Evolutionary conservation across 164 flowering plant genomes (phyloP), one percentile per base, ranked within the genome.

Genomic region (Tinospora cordifolia): DNA sequence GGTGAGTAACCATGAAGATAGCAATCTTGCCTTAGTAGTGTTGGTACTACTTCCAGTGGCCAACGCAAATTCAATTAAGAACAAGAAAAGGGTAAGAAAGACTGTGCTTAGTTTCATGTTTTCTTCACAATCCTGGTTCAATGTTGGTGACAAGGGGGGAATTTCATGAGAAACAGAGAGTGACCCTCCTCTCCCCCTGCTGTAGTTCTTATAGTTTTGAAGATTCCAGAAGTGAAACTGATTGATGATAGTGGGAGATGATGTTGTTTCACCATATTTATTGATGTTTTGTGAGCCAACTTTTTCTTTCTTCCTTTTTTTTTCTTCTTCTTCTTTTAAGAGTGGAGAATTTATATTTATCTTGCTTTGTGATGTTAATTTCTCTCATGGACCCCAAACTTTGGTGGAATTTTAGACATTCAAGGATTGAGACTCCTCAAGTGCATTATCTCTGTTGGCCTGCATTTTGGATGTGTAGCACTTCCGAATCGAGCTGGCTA

Each of bases 11-110:
- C 58, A 44, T 2, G 22, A 15, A 22, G 24, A 46, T 58, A 19
- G 10, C 14, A 69, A 9, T 0, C 74, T 47, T 12, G 64, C 74
- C 74, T 71, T 71, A 21, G 68, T 63, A 41, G 60, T 22, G 62
- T 47, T 14, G 58, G 24, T 63, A 7, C 8, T 27, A 22, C 51
- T 69, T 58, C 66, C 19, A 34, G 40, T 30, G 1, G 58, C 17
- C 7, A 51, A 57, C 57, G 51, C 26, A 39, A 65, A 39, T 57
- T 25, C 41, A n/a, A n/a, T n/a, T 14, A 66, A 57, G 25, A 72
- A 25, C 34, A 67, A 25, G 57, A 72, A 19, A 71, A 71, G 30
- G 3, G 67, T 49, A 22, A 63, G 60, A 46, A n/a, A n/a, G n/a
- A 49, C 73, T 71, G 64, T 11, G 36, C 36, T 19, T 41, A 58